Percentiles rank a stretch among this genome's conserved stretches.
Evolutionary conservation across 768 basidiomycete genomes (phyloP).

Genomic region (Hysterangium stoloniferum): DNA sequence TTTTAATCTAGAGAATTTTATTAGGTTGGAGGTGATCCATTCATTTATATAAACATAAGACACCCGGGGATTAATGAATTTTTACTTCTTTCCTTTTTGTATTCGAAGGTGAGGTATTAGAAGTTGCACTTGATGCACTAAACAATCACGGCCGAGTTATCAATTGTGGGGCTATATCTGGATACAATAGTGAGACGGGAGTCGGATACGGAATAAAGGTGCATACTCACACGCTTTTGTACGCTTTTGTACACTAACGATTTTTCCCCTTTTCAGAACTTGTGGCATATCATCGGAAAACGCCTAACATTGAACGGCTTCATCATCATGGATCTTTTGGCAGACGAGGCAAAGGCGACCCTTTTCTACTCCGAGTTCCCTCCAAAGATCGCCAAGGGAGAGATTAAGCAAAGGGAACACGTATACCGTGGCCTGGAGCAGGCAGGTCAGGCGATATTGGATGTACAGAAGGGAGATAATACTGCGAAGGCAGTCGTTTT

Average conservation of each 20-base stretch:
- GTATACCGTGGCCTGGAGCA: slow-evolving; percentile 36
- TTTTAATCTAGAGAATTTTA: slow-evolving; percentile 16
- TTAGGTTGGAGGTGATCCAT: slow-evolving; percentile 30
- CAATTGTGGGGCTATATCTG: slow-evolving; percentile 25
- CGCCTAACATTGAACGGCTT: slow-evolving; percentile 41
- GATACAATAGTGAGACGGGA: slow-evolving; percentile 25
- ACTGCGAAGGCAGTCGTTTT: slow-evolving; percentile 29
- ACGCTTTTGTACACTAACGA: slow-evolving; percentile 15
- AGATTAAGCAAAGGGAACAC: slow-evolving; percentile 42
- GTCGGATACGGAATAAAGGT: slow-evolving; percentile 16
- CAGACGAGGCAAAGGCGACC: slow-evolving; percentile 19
- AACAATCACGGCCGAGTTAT: slow-evolving; percentile 6
- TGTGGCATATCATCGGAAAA: slow-evolving; percentile 33
- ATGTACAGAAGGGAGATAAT: slow-evolving; percentile 30
- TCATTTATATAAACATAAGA: neutral
- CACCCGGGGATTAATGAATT: no score
- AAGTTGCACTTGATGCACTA: slow-evolving; percentile 39
- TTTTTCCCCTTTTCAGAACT: slow-evolving; percentile 29
- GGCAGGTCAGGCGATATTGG: slow-evolving; percentile 31
- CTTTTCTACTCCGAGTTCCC: slow-evolving; percentile 39
- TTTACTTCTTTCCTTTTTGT: neutral
- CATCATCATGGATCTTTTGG: slow-evolving; percentile 25
- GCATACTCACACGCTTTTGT: neutral
- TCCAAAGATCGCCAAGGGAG: slow-evolving; percentile 33
- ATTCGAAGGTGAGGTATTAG: slow-evolving; percentile 34